A percentile compares a stretch with the other conserved stretches of the same genome.
phyloP scores from a whole-genome alignment of 2,329 filamentous ascomycete species.

The Didymellaceae sp. region DNA sequence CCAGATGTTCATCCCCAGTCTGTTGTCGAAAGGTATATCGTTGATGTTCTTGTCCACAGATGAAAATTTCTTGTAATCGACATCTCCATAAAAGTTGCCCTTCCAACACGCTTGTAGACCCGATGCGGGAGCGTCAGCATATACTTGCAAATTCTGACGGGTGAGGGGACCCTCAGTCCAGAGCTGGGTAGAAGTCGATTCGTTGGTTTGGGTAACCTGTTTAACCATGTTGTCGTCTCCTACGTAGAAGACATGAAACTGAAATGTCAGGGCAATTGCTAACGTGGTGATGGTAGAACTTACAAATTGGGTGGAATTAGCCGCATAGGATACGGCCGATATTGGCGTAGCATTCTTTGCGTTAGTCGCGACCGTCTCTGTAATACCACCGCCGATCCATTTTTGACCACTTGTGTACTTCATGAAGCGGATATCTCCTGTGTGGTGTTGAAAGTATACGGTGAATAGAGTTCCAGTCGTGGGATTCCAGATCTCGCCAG shows the following conservation, averaged over 20 bases:
- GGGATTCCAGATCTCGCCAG: slow-evolving; percentile 51
- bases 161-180: slow-evolving; percentile 54
- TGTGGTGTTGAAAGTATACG: slow-evolving; percentile 55
- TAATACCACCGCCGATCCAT: slow-evolving; percentile 50
- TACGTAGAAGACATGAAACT: slow-evolving; percentile 53
- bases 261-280: not conserved
- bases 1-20: slow-evolving; percentile 54
- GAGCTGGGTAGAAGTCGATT: slow-evolving; percentile 35
- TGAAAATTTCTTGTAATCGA: slow-evolving; percentile 49
- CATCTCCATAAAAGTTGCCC: slow-evolving; percentile 64
- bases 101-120: slow-evolving; percentile 82
- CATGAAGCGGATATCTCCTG: slow-evolving; percentile 51
- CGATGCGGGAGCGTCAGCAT: slow-evolving; percentile 84
- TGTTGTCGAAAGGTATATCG: slow-evolving; percentile 31
- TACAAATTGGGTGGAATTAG: slow-evolving; percentile 48
- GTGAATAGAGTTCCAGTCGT: slow-evolving; percentile 49
- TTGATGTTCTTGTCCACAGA: slow-evolving; percentile 35
- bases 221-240: slow-evolving; percentile 48
- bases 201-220: slow-evolving; percentile 50
- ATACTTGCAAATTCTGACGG: slow-evolving; percentile 83
- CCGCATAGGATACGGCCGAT: slow-evolving; percentile 52
- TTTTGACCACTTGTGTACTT: slow-evolving; percentile 45
- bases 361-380: slow-evolving; percentile 50
- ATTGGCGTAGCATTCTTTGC: slow-evolving; percentile 54
- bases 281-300: slow-evolving; percentile 3